phyloP scores from a whole-genome alignment of 768 basidiomycete species.

The Boletellus ananiceps region DNA sequence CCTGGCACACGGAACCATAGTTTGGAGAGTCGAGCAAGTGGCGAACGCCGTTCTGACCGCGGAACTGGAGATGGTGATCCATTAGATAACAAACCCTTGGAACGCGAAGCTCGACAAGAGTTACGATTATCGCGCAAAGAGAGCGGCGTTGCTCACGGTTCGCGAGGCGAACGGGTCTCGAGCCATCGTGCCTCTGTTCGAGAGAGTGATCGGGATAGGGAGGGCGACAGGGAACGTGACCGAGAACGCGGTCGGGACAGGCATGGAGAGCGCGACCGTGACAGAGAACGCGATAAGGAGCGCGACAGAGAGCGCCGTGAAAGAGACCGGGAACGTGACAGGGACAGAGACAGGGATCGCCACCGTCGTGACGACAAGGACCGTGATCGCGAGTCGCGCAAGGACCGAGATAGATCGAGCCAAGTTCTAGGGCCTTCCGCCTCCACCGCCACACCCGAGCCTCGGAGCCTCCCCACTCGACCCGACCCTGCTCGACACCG shows the following conservation, averaged over 20 bases:
- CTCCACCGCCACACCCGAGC: constrained; percentile 38
- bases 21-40: constrained; percentile 67
- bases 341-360: constrained; percentile 43
- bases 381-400: constrained; percentile 58
- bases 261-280: constrained; percentile 45
- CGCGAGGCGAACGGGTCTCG: constrained; percentile 45
- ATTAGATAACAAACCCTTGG: constrained; percentile 48
- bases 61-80: constrained; percentile 40
- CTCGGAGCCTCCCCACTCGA: constrained; percentile 52
- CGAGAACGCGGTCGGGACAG: constrained; percentile 45
- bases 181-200: constrained; percentile 36
- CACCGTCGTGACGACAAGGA: constrained; percentile 60
- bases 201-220: constrained; percentile 37
- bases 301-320: constrained; percentile 38
- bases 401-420: constrained; percentile 49
- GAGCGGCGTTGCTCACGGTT: constrained; percentile 50
- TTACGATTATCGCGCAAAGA: constrained; percentile 38
- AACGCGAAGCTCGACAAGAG: constrained; percentile 49
- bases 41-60: constrained; percentile 57
- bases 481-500: constrained; percentile 59
- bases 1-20: constrained; percentile 67
- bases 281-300: constrained; percentile 39
- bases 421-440: constrained; percentile 33
- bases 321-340: constrained; percentile 46
- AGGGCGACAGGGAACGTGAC: constrained; percentile 45